phyloP scores from a whole-genome alignment of 495 filamentous ascomycete genomes.

The Glarea lozoyensis region DNA sequence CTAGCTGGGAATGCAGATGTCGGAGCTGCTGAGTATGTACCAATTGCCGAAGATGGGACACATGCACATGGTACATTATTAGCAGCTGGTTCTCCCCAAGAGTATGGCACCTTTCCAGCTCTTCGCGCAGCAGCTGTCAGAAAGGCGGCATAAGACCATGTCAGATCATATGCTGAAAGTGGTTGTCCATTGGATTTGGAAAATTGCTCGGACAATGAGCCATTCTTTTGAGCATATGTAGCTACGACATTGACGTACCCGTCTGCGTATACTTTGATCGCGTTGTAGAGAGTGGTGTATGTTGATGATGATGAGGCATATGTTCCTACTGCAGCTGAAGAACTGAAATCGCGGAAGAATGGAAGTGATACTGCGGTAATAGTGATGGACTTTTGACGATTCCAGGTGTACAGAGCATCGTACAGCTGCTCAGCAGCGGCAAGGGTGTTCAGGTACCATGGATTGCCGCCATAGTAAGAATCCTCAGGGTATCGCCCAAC shows the following conservation, averaged over 20 bases:
- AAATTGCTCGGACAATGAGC: constrained; percentile 51
- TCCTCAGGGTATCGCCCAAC: constrained; percentile 57
- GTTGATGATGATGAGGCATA: constrained; percentile 32
- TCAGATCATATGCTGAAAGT: constrained; percentile 42
- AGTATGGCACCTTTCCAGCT: constrained; percentile 22
- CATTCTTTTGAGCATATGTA: constrained; percentile 41
- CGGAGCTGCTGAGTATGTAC: constrained; percentile 49
- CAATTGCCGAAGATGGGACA: constrained; percentile 37
- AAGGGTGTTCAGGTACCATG: constrained; percentile 38
- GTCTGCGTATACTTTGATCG: constrained; percentile 50
- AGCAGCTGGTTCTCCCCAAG: constrained; percentile 38
- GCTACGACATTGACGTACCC: constrained; percentile 44
- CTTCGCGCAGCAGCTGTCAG: constrained; percentile 24
- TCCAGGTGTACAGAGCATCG: constrained; percentile 49
- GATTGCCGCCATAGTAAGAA: constrained; percentile 40
- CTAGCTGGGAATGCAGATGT: constrained; percentile 45
- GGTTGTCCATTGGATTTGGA: constrained; percentile 33
- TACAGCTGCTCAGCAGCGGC: constrained; percentile 55
- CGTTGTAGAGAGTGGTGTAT: constrained; percentile 40
- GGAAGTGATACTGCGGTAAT: constrained; percentile 37
- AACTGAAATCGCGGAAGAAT: constrained; percentile 43
- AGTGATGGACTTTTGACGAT: constrained; percentile 31
- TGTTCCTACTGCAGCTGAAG: constrained; percentile 35
- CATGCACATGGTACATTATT: constrained; percentile 47
- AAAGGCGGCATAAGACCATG: constrained; percentile 45